A percentile compares a stretch with the other conserved stretches of the same genome.
Conservation (phyloP, 2,329 filamentous ascomycete species). For the Incumbomyces lentus region DNA sequence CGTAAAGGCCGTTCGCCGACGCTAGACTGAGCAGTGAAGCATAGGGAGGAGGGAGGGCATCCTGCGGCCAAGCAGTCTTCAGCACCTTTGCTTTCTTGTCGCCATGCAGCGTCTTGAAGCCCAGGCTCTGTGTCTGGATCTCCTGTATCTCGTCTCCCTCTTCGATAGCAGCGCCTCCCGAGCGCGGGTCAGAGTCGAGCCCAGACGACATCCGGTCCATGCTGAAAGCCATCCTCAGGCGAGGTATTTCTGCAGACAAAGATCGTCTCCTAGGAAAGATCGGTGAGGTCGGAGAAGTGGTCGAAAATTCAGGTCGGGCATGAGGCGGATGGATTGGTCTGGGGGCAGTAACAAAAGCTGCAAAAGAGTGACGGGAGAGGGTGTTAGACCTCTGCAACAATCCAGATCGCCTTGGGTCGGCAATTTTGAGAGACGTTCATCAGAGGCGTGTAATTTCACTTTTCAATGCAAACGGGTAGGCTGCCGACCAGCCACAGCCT, state of each 20-base stretch:
- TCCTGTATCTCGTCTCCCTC: conserved; percentile 60
- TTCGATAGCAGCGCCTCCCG: conserved; percentile 29
- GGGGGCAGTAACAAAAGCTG: conserved; percentile 23
- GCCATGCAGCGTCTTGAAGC: conserved; percentile 69
- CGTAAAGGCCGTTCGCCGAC: conserved; percentile 67
- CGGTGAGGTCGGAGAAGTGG: conserved; percentile 14
- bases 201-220: conserved; percentile 43
- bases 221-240: conserved; percentile 51
- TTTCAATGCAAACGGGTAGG: too few relatives aligned
- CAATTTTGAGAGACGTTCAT: conserved; percentile 29
- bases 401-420: conserved; percentile 32
- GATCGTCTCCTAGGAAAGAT: conserved; percentile 25
- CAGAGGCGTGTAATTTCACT: neutral
- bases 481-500: too few relatives aligned
- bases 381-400: conserved; percentile 33
- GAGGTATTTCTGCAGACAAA: conserved; percentile 29
- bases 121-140: conserved; percentile 74
- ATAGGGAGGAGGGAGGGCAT: conserved; percentile 60
- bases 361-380: conserved; percentile 36
- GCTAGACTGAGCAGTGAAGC: conserved; percentile 79
- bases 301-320: conserved; percentile 24
- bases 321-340: conserved; percentile 31
- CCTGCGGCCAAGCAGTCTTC: conserved; percentile 62
- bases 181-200: conserved; percentile 25
- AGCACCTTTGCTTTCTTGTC: conserved; percentile 68